These are phyloP conservation scores for Sherardia arvensis DNA, from an alignment of 257 asterid species.

Conservation along the genomic window DNA sequence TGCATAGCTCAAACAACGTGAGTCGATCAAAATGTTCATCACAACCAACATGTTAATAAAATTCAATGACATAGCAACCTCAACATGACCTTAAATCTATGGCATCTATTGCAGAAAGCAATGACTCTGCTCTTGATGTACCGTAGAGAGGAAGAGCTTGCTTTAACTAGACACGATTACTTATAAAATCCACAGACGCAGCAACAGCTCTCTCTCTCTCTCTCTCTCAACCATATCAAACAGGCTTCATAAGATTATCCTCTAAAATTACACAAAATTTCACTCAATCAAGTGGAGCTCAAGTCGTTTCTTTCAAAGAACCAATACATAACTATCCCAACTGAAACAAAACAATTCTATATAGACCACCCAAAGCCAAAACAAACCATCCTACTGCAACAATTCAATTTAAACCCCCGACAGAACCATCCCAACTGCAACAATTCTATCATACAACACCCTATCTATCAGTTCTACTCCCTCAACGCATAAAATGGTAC, in stretches of 20 bases:
- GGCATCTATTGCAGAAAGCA: not conserved
- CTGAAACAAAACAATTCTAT: no score
- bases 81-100: not conserved
- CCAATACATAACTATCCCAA: no score
- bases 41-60: not conserved
- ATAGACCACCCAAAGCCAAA: no score
- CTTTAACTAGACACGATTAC: not conserved
- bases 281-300: no score
- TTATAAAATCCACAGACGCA: not conserved
- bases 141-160: not conserved
- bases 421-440: not conserved
- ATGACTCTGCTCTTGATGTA: not conserved
- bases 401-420: no score
- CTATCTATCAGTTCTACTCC: no score
- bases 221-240: not conserved
- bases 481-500: no score
- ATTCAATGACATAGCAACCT: not conserved
- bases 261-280: no score
- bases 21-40: constrained; percentile 4
- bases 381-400: no score
- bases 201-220: no score
- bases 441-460: not conserved
- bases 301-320: no score
- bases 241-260: no score
- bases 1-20: constrained; percentile 28